Evolutionary conservation across 1,284 basidiomycete species (phyloP).

Genomic region (Ceratobasidium sp.): DNA sequence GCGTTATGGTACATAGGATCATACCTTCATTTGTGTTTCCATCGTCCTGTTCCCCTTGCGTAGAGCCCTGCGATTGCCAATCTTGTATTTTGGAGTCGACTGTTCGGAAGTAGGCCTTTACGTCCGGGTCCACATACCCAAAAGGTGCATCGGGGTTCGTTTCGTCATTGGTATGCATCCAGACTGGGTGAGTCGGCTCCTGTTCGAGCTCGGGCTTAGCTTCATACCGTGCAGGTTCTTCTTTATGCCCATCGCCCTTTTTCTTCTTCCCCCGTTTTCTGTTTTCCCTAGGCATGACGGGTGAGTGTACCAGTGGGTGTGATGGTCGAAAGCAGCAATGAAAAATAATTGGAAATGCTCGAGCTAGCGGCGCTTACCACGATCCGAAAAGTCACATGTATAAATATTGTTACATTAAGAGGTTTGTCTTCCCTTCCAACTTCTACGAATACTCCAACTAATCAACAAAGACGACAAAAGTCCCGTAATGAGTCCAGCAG

Average conservation of each 20-base stretch:
- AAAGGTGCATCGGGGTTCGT: conserved; percentile 76
- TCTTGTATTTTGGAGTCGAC: conserved; percentile 85
- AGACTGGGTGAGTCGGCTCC: conserved; percentile 21
- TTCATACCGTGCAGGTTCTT: conserved; percentile 43
- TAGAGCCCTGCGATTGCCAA: conserved; percentile 63
- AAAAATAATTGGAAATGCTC: conserved; percentile 20
- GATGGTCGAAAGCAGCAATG: not conserved
- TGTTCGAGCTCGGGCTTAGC: conserved; percentile 53
- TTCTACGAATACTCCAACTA: conserved; percentile 41
- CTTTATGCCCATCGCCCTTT: conserved; percentile 59
- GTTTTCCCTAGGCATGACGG: conserved; percentile 73
- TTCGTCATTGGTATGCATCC: conserved; percentile 38
- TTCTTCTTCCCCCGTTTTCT: conserved; percentile 79
- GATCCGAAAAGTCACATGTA: not conserved
- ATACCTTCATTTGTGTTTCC: conserved; percentile 78
- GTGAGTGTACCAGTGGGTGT: not conserved
- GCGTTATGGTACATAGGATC: conserved; percentile 44
- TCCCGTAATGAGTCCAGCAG: conserved; percentile 46
- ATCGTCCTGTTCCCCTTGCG: conserved; percentile 57
- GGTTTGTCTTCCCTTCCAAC: not conserved
- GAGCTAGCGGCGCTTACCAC: not conserved
- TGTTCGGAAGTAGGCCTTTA: conserved; percentile 90
- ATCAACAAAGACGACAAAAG: conserved; percentile 44
- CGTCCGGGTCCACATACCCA: conserved; percentile 83
- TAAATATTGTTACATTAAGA: not conserved